A percentile compares a stretch with the other conserved stretches of the same genome.
These are phyloP conservation scores for Pseudocercospora musae DNA, from an alignment of 2,329 filamentous ascomycete genomes.

Conservation along the genomic window DNA sequence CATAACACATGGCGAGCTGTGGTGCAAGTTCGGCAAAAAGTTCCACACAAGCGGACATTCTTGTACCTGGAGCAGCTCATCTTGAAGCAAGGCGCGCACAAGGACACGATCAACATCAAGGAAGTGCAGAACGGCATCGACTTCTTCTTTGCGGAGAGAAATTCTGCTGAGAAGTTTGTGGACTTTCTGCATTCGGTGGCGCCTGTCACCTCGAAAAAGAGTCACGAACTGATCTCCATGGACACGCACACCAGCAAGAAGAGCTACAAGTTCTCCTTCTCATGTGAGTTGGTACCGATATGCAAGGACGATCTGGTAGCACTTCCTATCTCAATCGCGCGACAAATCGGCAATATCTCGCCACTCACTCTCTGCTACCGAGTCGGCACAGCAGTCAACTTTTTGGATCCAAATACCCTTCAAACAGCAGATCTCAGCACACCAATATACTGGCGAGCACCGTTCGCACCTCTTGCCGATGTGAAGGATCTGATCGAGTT, in stretches of 20 bases:
- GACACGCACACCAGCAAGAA: constrained; percentile 87
- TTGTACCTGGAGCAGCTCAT: constrained; percentile 89
- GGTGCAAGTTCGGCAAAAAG: constrained; percentile 95
- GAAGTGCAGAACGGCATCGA: constrained; percentile 94
- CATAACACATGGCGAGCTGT: constrained; percentile 92
- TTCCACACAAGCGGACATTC: constrained; percentile 88
- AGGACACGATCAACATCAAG: constrained; percentile 96
- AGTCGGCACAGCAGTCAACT: constrained; percentile 83
- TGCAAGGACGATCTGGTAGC: constrained; percentile 98
- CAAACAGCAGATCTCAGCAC: constrained; percentile 84
- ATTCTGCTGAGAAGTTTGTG: constrained; percentile 87
- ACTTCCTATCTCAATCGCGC: constrained; percentile 83
- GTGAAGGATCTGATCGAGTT: constrained; percentile 85
- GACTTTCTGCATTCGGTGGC: constrained; percentile 83
- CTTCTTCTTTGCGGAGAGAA: constrained; percentile 87
- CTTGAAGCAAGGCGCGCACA: constrained; percentile 86
- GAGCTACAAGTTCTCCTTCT: constrained; percentile 93
- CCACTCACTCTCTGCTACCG: constrained; percentile 83
- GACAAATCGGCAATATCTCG: constrained; percentile 80
- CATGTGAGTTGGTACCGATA: constrained; percentile 83
- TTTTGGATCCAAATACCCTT: constrained; percentile 86
- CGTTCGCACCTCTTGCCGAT: constrained; percentile 80
- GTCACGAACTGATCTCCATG: constrained; percentile 89
- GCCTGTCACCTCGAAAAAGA: constrained; percentile 75
- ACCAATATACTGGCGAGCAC: constrained; percentile 83